Conservation (phyloP, 352 stramenopile species). For the Thalassiosira allenii region DNA sequence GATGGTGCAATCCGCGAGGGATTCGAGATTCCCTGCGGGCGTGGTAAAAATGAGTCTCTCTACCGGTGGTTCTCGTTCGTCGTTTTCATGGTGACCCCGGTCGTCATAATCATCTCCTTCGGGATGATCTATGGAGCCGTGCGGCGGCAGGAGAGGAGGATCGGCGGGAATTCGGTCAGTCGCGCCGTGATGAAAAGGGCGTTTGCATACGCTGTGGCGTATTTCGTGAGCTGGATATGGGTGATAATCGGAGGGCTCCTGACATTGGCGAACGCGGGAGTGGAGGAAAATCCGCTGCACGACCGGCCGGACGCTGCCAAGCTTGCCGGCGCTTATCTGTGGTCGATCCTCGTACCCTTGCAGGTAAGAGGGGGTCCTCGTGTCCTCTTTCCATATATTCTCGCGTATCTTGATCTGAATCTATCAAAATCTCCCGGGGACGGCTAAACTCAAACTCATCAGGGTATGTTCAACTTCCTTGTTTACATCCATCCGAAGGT, state of each 20-base stretch:
- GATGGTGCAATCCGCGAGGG: not conserved
- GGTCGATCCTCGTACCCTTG: too few species aligned
- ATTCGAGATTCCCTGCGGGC: slow-evolving; percentile 4
- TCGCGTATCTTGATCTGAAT: too few species aligned
- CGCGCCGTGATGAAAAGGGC: not conserved
- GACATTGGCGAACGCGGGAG: too few species aligned
- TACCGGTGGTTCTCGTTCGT: not conserved
- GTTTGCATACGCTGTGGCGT: not conserved
- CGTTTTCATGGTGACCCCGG: not conserved
- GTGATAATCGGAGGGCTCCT: not conserved
- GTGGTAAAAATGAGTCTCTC: not conserved
- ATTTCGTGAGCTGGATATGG: not conserved
- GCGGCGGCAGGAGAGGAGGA: not conserved
- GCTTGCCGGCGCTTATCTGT: too few species aligned
- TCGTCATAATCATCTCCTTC: not conserved
- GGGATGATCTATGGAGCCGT: not conserved
- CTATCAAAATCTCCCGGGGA: too few species aligned
- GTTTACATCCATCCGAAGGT: too few species aligned
- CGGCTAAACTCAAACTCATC: too few species aligned
- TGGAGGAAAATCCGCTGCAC: too few species aligned
- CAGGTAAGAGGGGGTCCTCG: too few species aligned
- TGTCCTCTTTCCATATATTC: too few species aligned
- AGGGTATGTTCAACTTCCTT: too few species aligned
- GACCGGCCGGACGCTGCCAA: too few species aligned
- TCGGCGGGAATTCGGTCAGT: not conserved